phyloP scores from a whole-genome alignment of 768 basidiomycete genomes.

The Pleurotus tuoliensis region DNA sequence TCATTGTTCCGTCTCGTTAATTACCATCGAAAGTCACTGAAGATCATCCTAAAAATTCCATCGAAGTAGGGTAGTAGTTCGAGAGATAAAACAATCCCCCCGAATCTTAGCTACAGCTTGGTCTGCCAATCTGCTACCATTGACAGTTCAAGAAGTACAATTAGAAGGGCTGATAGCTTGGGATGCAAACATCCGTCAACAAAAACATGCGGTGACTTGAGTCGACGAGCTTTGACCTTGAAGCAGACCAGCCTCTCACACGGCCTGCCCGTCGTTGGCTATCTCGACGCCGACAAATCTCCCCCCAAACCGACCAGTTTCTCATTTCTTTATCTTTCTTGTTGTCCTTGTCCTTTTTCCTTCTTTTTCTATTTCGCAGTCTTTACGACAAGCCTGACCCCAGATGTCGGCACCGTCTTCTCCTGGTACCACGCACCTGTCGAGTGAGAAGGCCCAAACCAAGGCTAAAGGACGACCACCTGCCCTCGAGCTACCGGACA shows the following conservation, averaged over 20 bases:
- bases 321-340: conserved; percentile 19
- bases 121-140: too few relatives aligned
- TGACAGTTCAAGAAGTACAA: too few relatives aligned
- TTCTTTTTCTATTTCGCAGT: conserved; percentile 15
- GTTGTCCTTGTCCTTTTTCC: conserved; percentile 18
- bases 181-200: conserved; percentile 32
- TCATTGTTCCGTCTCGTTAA: too few relatives aligned
- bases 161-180: neutral
- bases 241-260: conserved; percentile 14
- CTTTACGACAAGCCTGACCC: conserved; percentile 13
- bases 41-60: too few relatives aligned
- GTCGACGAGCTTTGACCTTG: conserved; percentile 15
- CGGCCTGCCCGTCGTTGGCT: conserved; percentile 12
- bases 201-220: conserved; percentile 34
- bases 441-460: conserved; percentile 30
- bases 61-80: too few relatives aligned
- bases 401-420: conserved; percentile 14
- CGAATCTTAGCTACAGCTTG: too few relatives aligned
- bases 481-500: conserved; percentile 43
- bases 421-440: conserved; percentile 33
- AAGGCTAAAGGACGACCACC: conserved; percentile 51
- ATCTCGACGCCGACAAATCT: conserved; percentile 11
- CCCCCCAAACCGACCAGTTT: conserved; percentile 12
- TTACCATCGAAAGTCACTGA: too few relatives aligned
- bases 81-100: too few relatives aligned